A percentile compares a stretch with the other conserved stretches of the same genome.
Evolutionary conservation across 208 protist genomes (phyloP).

Genomic region (Crithidia mellificae): DNA sequence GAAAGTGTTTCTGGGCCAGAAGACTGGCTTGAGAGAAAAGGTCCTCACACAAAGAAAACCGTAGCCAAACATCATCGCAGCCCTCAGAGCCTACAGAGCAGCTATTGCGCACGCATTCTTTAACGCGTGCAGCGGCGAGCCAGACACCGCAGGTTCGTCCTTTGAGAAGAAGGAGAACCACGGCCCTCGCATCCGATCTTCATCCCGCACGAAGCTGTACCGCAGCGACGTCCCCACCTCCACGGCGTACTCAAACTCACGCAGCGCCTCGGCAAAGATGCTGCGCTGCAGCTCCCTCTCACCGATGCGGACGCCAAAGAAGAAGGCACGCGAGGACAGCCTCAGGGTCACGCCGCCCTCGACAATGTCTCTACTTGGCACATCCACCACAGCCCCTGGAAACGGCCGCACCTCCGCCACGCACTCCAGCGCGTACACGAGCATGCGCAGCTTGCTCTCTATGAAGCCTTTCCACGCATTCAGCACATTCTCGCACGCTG

Average conservation of each 20-base stretch:
- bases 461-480: constrained; percentile 72
- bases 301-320: constrained; percentile 25
- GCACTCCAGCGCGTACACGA: constrained; percentile 79
- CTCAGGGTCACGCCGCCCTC: constrained; percentile 9
- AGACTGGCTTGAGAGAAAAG: too few relatives aligned
- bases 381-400: constrained; percentile 23
- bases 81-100: not conserved
- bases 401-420: constrained; percentile 65
- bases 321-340: constrained; percentile 22
- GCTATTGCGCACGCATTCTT: constrained; percentile 18
- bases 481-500: constrained; percentile 36
- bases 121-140: constrained; percentile 19
- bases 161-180: constrained; percentile 35
- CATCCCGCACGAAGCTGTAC: constrained; percentile 44
- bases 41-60: too few relatives aligned
- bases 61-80: not conserved
- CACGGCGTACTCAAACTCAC: constrained; percentile 28
- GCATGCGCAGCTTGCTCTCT: constrained; percentile 71
- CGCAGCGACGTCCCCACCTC: constrained; percentile 26
- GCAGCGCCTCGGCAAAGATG: constrained; percentile 16
- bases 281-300: constrained; percentile 10
- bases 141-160: constrained; percentile 4
- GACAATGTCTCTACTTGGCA: not conserved
- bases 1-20: too few relatives aligned
- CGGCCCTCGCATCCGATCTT: constrained; percentile 42